Percentiles rank a stretch among this genome's conserved stretches.
Conservation (phyloP, 257 asterid genomes). For the Anisodus tanguticus region DNA sequence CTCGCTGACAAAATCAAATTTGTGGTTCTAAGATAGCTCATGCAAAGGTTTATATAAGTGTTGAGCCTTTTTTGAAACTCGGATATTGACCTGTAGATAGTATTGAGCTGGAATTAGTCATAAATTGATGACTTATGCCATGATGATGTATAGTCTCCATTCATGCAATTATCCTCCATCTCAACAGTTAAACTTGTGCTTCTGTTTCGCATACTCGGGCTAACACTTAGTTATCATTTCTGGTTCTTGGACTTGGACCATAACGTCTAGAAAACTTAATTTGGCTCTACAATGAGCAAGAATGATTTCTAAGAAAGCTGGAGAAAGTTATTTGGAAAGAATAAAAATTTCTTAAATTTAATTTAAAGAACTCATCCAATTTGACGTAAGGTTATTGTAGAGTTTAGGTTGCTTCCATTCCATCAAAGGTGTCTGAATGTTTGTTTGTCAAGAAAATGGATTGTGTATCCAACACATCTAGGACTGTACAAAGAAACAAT, state of each 20-base stretch:
- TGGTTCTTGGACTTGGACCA: neutral
- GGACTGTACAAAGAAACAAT: neutral
- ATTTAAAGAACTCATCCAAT: neutral
- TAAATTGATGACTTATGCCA: neutral
- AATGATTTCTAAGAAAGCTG: neutral
- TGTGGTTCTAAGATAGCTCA: neutral
- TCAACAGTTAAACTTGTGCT: neutral
- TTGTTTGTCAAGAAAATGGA: neutral
- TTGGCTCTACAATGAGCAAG: neutral
- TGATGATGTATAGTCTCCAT: neutral
- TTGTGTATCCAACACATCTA: neutral
- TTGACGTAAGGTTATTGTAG: neutral
- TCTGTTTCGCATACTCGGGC: neutral
- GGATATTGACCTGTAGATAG: constrained; percentile 28
- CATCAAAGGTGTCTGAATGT: neutral
- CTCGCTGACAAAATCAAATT: neutral
- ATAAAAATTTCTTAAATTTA: neutral
- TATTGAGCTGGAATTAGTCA: constrained; percentile 25
- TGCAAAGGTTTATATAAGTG: neutral
- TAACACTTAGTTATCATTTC: neutral
- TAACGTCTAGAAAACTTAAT: neutral
- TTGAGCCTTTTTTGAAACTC: neutral
- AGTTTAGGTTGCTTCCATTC: neutral
- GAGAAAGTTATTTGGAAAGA: too few relatives aligned
- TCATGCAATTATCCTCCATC: neutral